Evolutionary conservation across 2,329 filamentous ascomycete genomes (phyloP).

Genomic region (Fusarium robinianum): DNA sequence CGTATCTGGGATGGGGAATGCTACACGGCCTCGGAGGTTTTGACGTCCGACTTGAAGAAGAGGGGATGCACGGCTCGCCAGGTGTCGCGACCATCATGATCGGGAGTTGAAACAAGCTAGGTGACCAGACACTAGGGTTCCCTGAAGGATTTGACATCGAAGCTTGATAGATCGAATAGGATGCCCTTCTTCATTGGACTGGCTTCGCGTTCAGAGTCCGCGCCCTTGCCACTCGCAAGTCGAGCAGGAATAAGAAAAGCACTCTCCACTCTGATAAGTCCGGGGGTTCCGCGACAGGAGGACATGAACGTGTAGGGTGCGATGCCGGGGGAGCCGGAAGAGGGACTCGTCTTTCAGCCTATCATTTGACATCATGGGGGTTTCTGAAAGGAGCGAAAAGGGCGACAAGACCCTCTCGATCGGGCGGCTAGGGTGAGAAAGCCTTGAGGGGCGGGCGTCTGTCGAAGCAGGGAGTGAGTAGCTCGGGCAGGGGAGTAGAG

Average conservation of each 20-base stretch:
- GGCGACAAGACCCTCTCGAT: constrained; percentile 5
- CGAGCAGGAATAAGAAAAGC: neutral
- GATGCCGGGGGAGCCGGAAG: constrained; percentile 29
- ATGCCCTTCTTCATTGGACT: too few species aligned
- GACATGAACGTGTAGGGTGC: constrained; percentile 18
- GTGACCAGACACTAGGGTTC: neutral
- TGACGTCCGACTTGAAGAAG: constrained; percentile 11
- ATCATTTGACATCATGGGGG: constrained; percentile 25
- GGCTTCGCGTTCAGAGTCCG: too few species aligned
- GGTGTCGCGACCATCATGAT: constrained; percentile 6
- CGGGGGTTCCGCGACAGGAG: constrained; percentile 8
- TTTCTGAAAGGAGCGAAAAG: constrained; percentile 2
- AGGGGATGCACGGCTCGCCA: constrained; percentile 27
- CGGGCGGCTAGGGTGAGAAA: constrained; percentile 20
- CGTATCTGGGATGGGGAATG: constrained; percentile 19
- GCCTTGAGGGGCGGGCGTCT: constrained; percentile 16
- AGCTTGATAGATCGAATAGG: constrained; percentile 4
- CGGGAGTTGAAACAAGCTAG: neutral
- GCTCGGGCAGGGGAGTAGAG: constrained; percentile 15
- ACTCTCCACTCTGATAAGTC: neutral
- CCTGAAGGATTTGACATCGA: too few species aligned
- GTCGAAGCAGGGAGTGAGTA: constrained; percentile 19
- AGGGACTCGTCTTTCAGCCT: constrained; percentile 7
- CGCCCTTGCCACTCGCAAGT: neutral
- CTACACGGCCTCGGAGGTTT: constrained; percentile 18